Conservation (phyloP, 73 alveolate species). For the Blepharisma stoltei region DNA sequence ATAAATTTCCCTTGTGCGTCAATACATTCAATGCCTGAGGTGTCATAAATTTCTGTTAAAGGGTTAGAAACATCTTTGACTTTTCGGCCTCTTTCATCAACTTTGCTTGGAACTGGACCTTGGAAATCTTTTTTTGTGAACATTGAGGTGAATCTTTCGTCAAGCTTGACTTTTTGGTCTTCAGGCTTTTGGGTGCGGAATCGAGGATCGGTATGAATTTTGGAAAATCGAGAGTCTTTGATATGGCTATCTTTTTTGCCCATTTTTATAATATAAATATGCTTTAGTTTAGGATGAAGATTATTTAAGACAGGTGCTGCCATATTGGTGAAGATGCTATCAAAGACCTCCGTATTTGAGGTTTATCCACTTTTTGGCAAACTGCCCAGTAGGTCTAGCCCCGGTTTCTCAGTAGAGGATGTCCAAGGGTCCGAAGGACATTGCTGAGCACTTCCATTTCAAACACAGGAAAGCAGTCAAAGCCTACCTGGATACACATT, state of each 20-base stretch:
- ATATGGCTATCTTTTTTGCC: neutral
- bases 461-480: no score
- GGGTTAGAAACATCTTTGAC: conserved; percentile 21
- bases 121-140: conserved; percentile 67
- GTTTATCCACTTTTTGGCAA: no score
- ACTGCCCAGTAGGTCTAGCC: no score
- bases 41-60: conserved; percentile 8
- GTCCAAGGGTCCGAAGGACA: no score
- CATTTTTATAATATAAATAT: no score
- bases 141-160: conserved; percentile 74
- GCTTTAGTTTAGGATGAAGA: no score
- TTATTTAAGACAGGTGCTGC: no score
- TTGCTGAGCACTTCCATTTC: no score
- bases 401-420: no score
- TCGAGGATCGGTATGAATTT: conserved; percentile 65
- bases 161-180: conserved; percentile 74
- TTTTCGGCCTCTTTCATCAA: conserved; percentile 71
- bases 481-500: no score
- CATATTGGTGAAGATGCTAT: no score
- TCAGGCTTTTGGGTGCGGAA: conserved; percentile 68
- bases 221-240: conserved; percentile 4
- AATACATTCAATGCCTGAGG: conserved; percentile 36
- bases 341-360: no score
- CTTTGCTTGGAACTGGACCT: conserved; percentile 53
- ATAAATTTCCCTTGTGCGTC: conserved; percentile 38